Evolutionary conservation across 2,329 filamentous ascomycete species (phyloP), one percentile per base, ranked within the genome.

Genomic region (Monosporascus sp.): DNA sequence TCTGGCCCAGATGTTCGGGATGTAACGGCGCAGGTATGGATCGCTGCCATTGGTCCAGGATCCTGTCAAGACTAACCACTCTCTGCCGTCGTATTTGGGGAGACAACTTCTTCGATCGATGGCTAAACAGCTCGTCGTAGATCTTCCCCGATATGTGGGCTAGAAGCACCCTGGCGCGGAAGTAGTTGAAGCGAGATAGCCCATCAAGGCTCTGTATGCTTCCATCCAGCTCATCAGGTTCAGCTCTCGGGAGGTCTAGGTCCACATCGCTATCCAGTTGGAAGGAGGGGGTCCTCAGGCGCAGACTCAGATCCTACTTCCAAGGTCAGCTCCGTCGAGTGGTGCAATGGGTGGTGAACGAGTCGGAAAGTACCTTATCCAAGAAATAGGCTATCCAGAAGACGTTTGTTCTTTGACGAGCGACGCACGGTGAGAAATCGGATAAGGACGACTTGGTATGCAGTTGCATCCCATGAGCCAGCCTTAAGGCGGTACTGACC

Each of bases 381-480:
- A 74, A 58, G 3, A 59, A 60, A 38, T 75, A 75, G 3, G 70
- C 69, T 7, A 74, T 65, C 73, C 72, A 75, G 44, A 75, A 75
- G 2, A 75, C 62, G 0, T 71, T 62, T 3, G 63, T 62, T 26
- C 72, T 60, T 31, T 74, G 70, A n/a, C 65, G 62, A 2, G 63
- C 63, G 3, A 72, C 65, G 0, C 67, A 65, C 0, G 64, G 57
- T 0, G 68, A 49, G 14, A 67, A 68, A 0, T 53, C 51, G 11
- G 60, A 53, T 0, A 60, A 52, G 0, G 63, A 55, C 1, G 63
- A 54, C 19, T 66, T 65, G 1, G 68, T 63, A 27, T 76, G 70
- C 6, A 75, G 51, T 3, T 63, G 61, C 27, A 75, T 49, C 0
- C 65, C 60, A 54, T 75, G 73, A 2, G 69, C 70, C 7, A 74